phyloP scores from a whole-genome alignment of 1,284 basidiomycete genomes.

The Apiotrichum mycotoxinovorans region DNA sequence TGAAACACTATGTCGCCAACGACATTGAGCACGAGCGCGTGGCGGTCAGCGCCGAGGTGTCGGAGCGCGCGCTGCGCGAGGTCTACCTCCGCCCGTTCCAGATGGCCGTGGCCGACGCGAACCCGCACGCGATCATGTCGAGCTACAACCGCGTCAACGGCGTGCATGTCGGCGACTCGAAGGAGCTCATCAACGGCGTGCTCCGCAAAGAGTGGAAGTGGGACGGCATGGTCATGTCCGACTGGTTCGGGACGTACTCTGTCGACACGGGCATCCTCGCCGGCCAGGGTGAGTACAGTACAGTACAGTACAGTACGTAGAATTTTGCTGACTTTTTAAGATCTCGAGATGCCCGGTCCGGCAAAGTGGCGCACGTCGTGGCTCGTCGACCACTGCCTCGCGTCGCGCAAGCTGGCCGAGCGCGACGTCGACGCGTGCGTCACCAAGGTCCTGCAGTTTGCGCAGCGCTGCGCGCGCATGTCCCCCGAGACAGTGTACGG shows the following conservation, averaged over 20 bases:
- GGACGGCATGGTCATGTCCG: slow-evolving; percentile 62
- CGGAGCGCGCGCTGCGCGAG: slow-evolving; percentile 68
- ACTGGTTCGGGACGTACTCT: slow-evolving; percentile 61
- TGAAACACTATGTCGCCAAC: slow-evolving; percentile 40
- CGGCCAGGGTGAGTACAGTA: slow-evolving; percentile 56
- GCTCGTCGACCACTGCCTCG: slow-evolving; percentile 58
- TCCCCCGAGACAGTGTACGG: slow-evolving; percentile 16
- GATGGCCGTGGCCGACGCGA: slow-evolving; percentile 64
- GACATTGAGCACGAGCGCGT: slow-evolving; percentile 23
- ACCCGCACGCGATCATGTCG: slow-evolving; percentile 50
- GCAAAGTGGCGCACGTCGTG: slow-evolving; percentile 23
- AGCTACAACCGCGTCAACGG: slow-evolving; percentile 62
- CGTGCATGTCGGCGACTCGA: slow-evolving; percentile 67
- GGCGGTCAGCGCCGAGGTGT: slow-evolving; percentile 48
- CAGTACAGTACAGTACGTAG: no score
- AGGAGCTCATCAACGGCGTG: slow-evolving; percentile 51
- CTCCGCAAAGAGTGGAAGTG: slow-evolving; percentile 62
- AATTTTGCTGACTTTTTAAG: no score
- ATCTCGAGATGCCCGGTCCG: slow-evolving; percentile 37
- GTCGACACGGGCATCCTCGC: slow-evolving; percentile 64
- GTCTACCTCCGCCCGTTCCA: slow-evolving; percentile 79
- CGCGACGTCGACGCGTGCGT: slow-evolving; percentile 5
- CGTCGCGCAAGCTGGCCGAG: slow-evolving; percentile 56
- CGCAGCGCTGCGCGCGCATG: slow-evolving; percentile 24
- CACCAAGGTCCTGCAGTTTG: slow-evolving; percentile 44